Conservation (phyloP, 768 basidiomycete genomes). For the Pisolithus marmoratus region DNA sequence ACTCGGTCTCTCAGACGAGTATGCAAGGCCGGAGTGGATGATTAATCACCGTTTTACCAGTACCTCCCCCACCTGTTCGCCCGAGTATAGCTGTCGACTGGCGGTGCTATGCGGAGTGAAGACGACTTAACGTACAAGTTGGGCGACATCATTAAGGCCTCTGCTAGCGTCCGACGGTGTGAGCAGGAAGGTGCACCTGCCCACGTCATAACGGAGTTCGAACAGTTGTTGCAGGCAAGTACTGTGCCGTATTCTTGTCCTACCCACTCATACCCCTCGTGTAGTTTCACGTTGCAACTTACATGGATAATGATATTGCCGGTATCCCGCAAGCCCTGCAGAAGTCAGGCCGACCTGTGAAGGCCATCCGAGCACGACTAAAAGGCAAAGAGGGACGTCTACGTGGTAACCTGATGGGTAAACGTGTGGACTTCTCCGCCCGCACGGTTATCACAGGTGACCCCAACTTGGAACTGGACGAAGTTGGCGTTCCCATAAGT, state of each 20-base stretch:
- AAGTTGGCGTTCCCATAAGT: conserved; percentile 92
- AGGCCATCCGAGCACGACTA: conserved; percentile 94
- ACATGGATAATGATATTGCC: conserved; percentile 99
- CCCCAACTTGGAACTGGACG: conserved; percentile 92
- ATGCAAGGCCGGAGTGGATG: conserved; percentile 99
- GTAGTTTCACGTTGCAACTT: conserved; percentile 97
- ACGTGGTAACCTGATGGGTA: conserved; percentile 98
- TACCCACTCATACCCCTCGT: too few species aligned
- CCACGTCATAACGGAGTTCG: conserved; percentile 92
- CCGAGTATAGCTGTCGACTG: conserved; percentile 97
- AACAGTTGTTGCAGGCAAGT: conserved; percentile 87
- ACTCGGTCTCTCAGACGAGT: conserved; percentile 90
- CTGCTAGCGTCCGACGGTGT: conserved; percentile 83
- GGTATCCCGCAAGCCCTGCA: conserved; percentile 97
- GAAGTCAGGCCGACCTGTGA: conserved; percentile 95
- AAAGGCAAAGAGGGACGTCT: conserved; percentile 99
- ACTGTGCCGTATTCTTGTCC: neutral
- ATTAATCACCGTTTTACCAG: conserved; percentile 95
- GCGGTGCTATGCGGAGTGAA: conserved; percentile 93
- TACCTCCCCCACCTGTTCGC: conserved; percentile 96
- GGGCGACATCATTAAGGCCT: conserved; percentile 94
- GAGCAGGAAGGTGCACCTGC: conserved; percentile 97
- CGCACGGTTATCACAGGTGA: conserved; percentile 99
- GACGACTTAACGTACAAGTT: conserved; percentile 99
- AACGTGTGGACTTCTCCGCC: conserved; percentile 98